phyloP scores from a whole-genome alignment of 352 stramenopile genomes.

The Globisporangium lucens region DNA sequence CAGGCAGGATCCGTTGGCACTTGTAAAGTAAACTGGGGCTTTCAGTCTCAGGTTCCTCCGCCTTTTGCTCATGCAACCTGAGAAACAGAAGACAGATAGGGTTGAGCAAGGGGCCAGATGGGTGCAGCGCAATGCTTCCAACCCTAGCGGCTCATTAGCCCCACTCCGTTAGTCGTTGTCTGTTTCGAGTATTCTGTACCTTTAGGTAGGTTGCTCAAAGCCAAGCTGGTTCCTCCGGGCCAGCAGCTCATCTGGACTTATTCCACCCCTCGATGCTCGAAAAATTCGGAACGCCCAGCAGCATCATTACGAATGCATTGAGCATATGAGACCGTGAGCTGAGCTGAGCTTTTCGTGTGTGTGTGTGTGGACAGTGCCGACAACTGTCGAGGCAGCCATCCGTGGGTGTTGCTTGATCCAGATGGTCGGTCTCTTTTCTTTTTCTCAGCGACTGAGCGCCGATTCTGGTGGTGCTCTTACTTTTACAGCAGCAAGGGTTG shows the following conservation, averaged over 20 bases:
- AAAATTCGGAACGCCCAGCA: no score
- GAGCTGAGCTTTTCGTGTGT: not conserved
- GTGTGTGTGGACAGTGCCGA: not conserved
- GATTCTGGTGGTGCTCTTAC: slow-evolving; percentile 7
- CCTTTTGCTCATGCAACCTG: not conserved
- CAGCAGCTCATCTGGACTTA: no score
- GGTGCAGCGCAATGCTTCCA: not conserved
- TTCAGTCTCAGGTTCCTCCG: no score
- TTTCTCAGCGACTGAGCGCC: slow-evolving; percentile 11
- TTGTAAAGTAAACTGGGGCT: no score
- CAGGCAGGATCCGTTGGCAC: no score
- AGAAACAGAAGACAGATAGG: slow-evolving; percentile 1
- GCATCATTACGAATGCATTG: no score
- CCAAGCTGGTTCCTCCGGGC: no score
- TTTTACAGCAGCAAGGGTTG: not conserved
- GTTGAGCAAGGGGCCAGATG: not conserved
- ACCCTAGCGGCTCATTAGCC: not conserved
- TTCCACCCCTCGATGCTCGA: no score
- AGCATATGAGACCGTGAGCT: not conserved
- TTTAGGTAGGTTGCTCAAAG: no score
- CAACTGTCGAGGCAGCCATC: not conserved
- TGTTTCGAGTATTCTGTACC: not conserved
- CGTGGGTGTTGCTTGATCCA: no score
- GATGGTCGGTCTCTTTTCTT: not conserved
- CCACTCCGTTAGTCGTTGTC: not conserved